A percentile compares a stretch with the other conserved stretches of the same genome.
These are phyloP conservation scores for Pleurotus platypus DNA, from an alignment of 768 basidiomycete species.

Conservation along the genomic window DNA sequence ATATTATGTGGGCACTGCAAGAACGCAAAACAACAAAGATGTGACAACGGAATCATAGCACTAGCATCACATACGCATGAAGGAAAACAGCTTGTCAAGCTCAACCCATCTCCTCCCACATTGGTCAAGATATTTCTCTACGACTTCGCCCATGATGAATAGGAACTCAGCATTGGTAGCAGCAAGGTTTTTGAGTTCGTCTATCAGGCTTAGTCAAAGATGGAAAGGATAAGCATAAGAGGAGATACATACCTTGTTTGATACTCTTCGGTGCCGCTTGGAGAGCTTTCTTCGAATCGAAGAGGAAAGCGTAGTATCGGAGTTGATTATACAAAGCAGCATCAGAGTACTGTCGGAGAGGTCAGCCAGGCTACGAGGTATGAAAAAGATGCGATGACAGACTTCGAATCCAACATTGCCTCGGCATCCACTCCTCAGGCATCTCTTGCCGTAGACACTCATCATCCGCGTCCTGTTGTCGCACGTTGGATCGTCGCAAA, in stretches of 20 bases:
- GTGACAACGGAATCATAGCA: too few species aligned
- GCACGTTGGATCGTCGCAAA: conserved; percentile 87
- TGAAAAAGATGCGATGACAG: conserved; percentile 16
- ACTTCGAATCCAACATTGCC: conserved; percentile 78
- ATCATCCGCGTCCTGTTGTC: conserved; percentile 86
- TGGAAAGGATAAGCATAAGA: not conserved
- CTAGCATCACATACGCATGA: conserved; percentile 54
- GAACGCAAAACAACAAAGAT: too few species aligned
- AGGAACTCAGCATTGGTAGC: conserved; percentile 50
- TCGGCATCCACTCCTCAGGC: conserved; percentile 65
- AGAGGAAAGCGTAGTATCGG: conserved; percentile 75
- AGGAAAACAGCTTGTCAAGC: conserved; percentile 74
- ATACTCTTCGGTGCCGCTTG: conserved; percentile 23
- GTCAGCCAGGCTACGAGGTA: not conserved
- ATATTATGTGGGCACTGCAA: too few species aligned
- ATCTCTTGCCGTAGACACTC: conserved; percentile 86
- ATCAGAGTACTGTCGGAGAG: conserved; percentile 69
- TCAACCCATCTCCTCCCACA: conserved; percentile 92
- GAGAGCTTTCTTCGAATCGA: conserved; percentile 65
- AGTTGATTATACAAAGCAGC: conserved; percentile 86
- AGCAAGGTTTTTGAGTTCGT: conserved; percentile 49
- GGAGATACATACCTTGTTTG: not conserved
- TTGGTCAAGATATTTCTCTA: conserved; percentile 79
- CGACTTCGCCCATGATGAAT: conserved; percentile 46
- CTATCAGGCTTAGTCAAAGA: conserved; percentile 29